Evolutionary conservation across 768 basidiomycete species (phyloP).

Genomic region (Cyathus striatus): DNA sequence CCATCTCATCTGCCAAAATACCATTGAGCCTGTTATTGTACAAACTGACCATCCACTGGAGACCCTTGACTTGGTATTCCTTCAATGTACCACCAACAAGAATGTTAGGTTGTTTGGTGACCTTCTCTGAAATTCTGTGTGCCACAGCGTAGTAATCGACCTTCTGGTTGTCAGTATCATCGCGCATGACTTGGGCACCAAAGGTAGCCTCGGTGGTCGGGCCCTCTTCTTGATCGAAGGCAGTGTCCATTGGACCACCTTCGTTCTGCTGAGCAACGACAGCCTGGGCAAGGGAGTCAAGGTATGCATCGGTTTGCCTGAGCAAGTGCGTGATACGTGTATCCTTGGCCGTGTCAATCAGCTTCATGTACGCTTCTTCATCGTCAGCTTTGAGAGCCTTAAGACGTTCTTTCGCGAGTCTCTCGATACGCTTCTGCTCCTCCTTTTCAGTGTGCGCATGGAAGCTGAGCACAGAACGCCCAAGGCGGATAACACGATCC

Average conservation of each 20-base stretch:
- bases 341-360: conserved; percentile 98
- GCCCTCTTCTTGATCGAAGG: conserved; percentile 62
- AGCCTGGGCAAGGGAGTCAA: conserved; percentile 92
- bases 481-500: conserved; percentile 66
- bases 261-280: conserved; percentile 91
- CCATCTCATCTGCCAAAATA: conserved; percentile 95
- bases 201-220: conserved; percentile 86
- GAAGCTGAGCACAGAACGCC: conserved; percentile 76
- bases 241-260: conserved; percentile 35
- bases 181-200: conserved; percentile 70
- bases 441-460: conserved; percentile 93
- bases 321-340: conserved; percentile 97
- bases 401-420: conserved; percentile 95
- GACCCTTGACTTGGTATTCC: conserved; percentile 90
- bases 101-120: conserved; percentile 66
- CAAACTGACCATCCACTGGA: conserved; percentile 98
- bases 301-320: conserved; percentile 89
- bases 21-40: conserved; percentile 96
- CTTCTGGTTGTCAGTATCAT: conserved; percentile 61
- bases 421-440: conserved; percentile 95
- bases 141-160: conserved; percentile 97
- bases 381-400: conserved; percentile 97
- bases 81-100: conserved; percentile 88
- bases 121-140: conserved; percentile 84
- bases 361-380: conserved; percentile 99